Evolutionary conservation across 2,329 filamentous ascomycete genomes (phyloP), one percentile per base, ranked within the genome.

Genomic region (Emericellopsis cladophorae): DNA sequence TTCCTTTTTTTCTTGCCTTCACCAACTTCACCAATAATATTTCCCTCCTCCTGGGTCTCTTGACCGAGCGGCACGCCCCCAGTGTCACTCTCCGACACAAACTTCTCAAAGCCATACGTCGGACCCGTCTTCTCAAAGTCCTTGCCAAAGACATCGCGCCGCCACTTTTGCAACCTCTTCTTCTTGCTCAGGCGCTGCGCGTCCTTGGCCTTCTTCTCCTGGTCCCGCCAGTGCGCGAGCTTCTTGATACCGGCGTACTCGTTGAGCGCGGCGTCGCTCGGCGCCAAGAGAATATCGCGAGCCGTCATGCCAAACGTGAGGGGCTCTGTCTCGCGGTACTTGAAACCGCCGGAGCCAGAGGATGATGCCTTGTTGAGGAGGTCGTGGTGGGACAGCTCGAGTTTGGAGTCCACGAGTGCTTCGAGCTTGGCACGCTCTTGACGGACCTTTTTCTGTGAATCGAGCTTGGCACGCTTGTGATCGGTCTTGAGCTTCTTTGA

Each of bases 221-320:
- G 68, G 56, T 95, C 89, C 42, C 92, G 76, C 68, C 92, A 98
- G 5, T 84, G 72, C 5, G 90, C 89, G 44, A 95, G 75, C 66
- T 95, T 96, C 73, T 98, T 98, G 54, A 98, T 67, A 7, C 92
- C 90, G 5, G 82, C 90, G 55, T 83, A 98, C 48, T 89, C 73
- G 60, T 98, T 98, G 48, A 98, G 76, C 41, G 81, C 79, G 37
- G 77, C 68, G 64, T 98, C 92, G 36, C 82, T 83, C 1, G 89
- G 86, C 49, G 94, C 87, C 56, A 81, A 72, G 29, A 98, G 74
- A 51, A 98, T 96, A 60, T 98, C 92, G 45, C 81, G 76, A 1
- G 89, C 71, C 1, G 86, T 94, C 54, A 98, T 78, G 44, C 92
- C 92, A 56, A 94, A 98, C 11, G 83, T 78, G 42, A 83, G 81